Evolutionary conservation across 169 alveolate species (phyloP).

Genomic region (Perkinsus olseni): DNA sequence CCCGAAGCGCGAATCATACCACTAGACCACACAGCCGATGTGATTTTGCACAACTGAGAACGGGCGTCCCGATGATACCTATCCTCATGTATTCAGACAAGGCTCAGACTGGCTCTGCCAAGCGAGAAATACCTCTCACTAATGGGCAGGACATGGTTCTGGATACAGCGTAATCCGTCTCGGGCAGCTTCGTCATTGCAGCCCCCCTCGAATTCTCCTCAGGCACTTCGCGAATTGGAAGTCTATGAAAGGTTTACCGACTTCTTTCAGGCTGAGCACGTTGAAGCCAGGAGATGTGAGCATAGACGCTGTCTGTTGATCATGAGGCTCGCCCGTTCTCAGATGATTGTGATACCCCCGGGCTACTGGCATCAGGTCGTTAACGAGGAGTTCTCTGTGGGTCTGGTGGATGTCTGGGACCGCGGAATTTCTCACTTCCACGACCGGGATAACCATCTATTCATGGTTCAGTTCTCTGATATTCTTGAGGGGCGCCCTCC

Average conservation of each 20-base stretch:
- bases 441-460: background rate
- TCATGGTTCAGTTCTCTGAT: background rate
- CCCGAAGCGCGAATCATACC: constrained; percentile 5
- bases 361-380: background rate
- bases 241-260: background rate
- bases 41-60: background rate
- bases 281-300: background rate
- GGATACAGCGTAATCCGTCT: background rate
- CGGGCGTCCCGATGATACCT: background rate
- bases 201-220: background rate
- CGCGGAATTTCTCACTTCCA: background rate
- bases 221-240: background rate
- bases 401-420: background rate
- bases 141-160: background rate
- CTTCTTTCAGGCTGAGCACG: background rate
- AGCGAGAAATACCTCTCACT: background rate
- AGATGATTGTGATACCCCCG: background rate
- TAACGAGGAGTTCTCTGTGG: background rate
- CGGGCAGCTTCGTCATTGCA: background rate
- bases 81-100: background rate
- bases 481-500: background rate
- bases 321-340: background rate
- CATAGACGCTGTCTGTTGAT: background rate
- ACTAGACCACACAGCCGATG: constrained; percentile 2
- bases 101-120: background rate